Conservation (phyloP, 2,329 filamentous ascomycete genomes). For the Xylaria sp. region DNA sequence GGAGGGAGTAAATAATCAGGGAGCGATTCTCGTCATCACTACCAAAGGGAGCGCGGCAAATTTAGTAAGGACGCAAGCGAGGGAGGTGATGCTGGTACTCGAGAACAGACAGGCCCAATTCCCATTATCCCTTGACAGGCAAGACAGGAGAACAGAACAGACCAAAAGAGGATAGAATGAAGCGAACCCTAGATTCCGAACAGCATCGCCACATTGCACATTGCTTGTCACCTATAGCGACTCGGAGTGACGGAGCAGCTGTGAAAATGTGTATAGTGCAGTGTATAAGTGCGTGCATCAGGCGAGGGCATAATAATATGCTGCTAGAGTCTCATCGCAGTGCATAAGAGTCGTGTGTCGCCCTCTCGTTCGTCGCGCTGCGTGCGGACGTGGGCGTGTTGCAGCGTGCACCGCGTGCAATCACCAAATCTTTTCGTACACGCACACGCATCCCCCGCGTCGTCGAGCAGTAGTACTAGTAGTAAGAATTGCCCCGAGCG, state of each 20-base stretch:
- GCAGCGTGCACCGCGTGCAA: conserved; percentile 42
- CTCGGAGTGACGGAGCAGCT: background rate
- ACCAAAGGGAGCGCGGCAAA: background rate
- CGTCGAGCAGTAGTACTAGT: conserved; percentile 19
- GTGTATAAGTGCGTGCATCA: conserved; percentile 32
- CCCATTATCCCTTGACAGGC: background rate
- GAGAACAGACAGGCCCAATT: background rate
- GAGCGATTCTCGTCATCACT: background rate
- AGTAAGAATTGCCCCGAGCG: conserved; percentile 12
- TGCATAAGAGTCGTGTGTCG: conserved; percentile 39
- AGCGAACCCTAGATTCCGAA: conserved; percentile 17
- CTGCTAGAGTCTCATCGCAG: conserved; percentile 33
- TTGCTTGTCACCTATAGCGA: conserved; percentile 4
- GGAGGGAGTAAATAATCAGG: conserved; percentile 22
- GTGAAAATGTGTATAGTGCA: background rate
- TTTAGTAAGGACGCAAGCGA: background rate
- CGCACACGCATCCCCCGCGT: conserved; percentile 37
- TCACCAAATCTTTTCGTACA: conserved; percentile 24
- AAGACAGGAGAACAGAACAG: background rate
- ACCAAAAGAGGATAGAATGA: background rate
- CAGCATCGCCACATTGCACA: conserved; percentile 3
- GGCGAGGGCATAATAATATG: conserved; percentile 23
- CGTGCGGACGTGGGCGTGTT: conserved; percentile 40
- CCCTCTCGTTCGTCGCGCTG: conserved; percentile 44
- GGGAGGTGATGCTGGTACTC: background rate